Evolutionary conservation across 495 filamentous ascomycete species (phyloP), one percentile per base, ranked within the genome.

Genomic region (Aspergillus sclerotioniger): DNA sequence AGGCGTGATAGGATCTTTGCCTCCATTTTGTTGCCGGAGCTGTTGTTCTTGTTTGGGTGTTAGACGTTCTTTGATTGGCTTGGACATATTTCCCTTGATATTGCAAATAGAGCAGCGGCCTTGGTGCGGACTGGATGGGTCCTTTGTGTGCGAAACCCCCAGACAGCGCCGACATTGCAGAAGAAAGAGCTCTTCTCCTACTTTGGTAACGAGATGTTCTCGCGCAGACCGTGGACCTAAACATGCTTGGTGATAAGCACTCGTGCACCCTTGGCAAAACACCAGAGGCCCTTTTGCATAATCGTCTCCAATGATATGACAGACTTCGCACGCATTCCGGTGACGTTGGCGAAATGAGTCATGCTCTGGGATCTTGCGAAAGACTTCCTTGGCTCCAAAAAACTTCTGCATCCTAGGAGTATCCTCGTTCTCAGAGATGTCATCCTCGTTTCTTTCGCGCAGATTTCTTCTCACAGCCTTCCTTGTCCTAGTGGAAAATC

Each of bases 141-240:
- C 90, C 62, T 90, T 93, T 51, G 82, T 81, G 52, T 78, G 76
- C 35, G 84, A 71, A 16, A 75, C 65, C 20, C 88, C 85, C 44
- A 97, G 76, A 65, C 95, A 99, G 43, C 87, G 88, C 56, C 84
- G 85, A 69, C 95, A 99, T 68, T 99, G 95, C 35, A 98, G 74
- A 39, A 98, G 86, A 62, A 94, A 97, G 15, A 88, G 76, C 13
- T 87, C 84, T 5, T 85, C 75, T 4, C 74, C 84, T 48, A 97
- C 76, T 69, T 96, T 98, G n/a, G 94, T 97, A 21, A 95, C 90
- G n/a, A 93, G 76, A 71, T 98, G 94, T 6, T 96, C 91, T 44
- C 95, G 81, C 10, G 61, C 69, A 31, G 75, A 81, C 16, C 93
- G 84, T n/a, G 76, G 69, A 17, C 92, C 90, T 13, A 99, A 77